Base-by-base conservation (phyloP, 2,329 filamentous ascomycete species). In the Dactylellina parvicollis region DNA sequence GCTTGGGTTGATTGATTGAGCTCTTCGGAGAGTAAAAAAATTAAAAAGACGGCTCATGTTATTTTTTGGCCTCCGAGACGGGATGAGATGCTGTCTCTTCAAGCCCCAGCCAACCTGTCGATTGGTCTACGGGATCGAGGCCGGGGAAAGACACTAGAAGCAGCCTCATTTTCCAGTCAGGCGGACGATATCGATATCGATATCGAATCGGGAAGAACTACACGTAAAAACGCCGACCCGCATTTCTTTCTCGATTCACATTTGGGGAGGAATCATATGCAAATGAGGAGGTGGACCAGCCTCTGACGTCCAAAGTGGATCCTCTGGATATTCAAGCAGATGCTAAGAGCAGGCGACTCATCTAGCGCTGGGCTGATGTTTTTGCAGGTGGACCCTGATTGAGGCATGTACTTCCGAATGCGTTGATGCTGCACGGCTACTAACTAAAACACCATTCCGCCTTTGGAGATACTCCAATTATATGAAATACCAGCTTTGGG, bases 341-440 rank as follows among this genome's bases (percentile, higher is more conserved):
- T 50, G 40, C 44, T 42, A 54, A 28, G 56, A 34, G 28, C 56
- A 28, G 56, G 30, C 18, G 26, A 47, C 16, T 10, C 18, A 16
- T 9, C 16, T 61, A 54, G 49, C 18, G 46, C 49, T 62, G 32
- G 46, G 18, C 22, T 62, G 40, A 20, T 42, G 40, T 46, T 24
- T n/a, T 50, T 24, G 62, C 34, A 59, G 14, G 40, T 47, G 22
- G 26, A 42, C 42, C 22, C 62, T 16, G 24, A 40, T 71, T 71
- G 32, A 26, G 66, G 66, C 18, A 64, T 62, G 57, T 62, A 28
- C n/a, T 71, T n/a, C 56, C 57, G 66, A n/a, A 62, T 38, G 49
- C 52, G 38, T 57, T 64, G 57, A 42, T 42, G 18, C 30, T 24
- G 56, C 66, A 64, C 42, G 34, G 16, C 24, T n/a, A n/a, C n/a